Evolutionary conservation across 164 flowering plant species (phyloP).

Genomic region (grape (Vitis vinifera)): DNA sequence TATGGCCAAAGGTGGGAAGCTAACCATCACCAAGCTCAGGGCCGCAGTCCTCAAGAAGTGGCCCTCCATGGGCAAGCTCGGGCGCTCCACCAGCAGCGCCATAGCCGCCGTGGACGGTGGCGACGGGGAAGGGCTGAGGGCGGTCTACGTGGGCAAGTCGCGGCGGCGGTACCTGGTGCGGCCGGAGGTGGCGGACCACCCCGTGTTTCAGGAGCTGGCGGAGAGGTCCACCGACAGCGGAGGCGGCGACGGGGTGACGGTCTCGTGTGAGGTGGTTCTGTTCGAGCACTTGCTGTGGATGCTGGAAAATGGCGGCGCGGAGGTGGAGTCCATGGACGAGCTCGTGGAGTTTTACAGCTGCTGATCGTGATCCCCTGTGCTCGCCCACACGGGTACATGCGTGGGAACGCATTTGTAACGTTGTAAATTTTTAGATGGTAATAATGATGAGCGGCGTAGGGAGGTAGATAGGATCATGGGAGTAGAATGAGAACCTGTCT

Average conservation of each 20-base stretch:
- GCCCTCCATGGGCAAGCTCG: slow-evolving; percentile 26
- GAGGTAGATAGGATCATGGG: too few species aligned
- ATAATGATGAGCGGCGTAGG: too few species aligned
- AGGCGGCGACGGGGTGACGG: slow-evolving; percentile 28
- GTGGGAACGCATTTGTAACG: too few species aligned
- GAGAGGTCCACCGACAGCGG: slow-evolving; percentile 36
- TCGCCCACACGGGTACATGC: background rate
- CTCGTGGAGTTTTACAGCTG: slow-evolving; percentile 73
- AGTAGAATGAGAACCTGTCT: background rate
- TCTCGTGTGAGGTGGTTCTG: slow-evolving; percentile 86
- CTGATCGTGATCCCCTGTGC: slow-evolving; percentile 4
- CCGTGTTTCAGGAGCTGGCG: slow-evolving; percentile 66
- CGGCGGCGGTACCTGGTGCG: slow-evolving; percentile 61
- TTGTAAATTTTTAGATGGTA: too few species aligned
- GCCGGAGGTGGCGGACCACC: slow-evolving; percentile 61
- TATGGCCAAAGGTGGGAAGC: slow-evolving; percentile 10
- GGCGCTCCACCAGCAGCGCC: background rate
- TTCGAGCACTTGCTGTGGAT: slow-evolving; percentile 96
- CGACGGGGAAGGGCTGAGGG: background rate
- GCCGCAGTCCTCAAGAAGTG: slow-evolving; percentile 28
- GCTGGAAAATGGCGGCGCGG: slow-evolving; percentile 74
- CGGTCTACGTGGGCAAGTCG: slow-evolving; percentile 67
- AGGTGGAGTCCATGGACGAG: slow-evolving; percentile 66
- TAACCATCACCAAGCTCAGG: slow-evolving; percentile 38
- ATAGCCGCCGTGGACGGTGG: background rate